These are phyloP conservation scores for Gonapodya prolifera DNA, from an alignment of 192 early-diverging fungal genomes.

Conservation along the genomic window DNA sequence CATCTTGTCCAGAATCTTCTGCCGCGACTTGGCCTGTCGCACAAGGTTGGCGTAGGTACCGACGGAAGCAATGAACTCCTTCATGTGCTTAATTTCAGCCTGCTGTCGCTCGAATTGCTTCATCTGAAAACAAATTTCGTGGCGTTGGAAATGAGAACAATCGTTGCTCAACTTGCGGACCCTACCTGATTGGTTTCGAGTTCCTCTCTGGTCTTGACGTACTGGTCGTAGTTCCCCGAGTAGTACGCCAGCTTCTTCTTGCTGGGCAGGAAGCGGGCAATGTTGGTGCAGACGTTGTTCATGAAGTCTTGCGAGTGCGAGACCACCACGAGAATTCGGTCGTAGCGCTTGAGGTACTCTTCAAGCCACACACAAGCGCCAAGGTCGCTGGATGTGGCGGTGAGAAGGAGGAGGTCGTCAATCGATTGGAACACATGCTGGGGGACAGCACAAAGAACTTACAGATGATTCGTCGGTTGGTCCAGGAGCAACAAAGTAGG, in stretches of 20 bases:
- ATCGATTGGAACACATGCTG: constrained; percentile 37
- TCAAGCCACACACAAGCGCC: constrained; percentile 80
- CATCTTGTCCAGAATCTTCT: constrained; percentile 99
- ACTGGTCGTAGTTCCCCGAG: constrained; percentile 94
- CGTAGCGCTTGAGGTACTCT: constrained; percentile 64
- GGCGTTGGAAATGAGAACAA: background rate
- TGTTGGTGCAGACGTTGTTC: constrained; percentile 92
- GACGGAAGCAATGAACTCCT: constrained; percentile 95
- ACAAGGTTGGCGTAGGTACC: constrained; percentile 99
- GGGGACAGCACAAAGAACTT: constrained; percentile 28
- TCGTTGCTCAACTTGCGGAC: background rate
- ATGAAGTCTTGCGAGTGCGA: constrained; percentile 95
- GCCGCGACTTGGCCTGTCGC: constrained; percentile 94
- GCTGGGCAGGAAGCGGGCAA: constrained; percentile 84
- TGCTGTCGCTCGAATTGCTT: constrained; percentile 99
- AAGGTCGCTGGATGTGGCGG: constrained; percentile 38
- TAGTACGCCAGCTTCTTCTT: constrained; percentile 78
- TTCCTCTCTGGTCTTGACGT: constrained; percentile 88
- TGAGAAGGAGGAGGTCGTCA: background rate
- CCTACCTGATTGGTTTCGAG: constrained; percentile 72
- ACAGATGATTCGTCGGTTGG: constrained; percentile 30
- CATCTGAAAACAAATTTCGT: too few relatives aligned
- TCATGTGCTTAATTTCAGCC: constrained; percentile 97
- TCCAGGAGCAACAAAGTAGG: constrained; percentile 56
- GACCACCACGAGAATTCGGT: constrained; percentile 74